Evolutionary conservation across 768 basidiomycete species (phyloP), one percentile per base, ranked within the genome.

Genomic region (Paxillus ammoniavirescens): DNA sequence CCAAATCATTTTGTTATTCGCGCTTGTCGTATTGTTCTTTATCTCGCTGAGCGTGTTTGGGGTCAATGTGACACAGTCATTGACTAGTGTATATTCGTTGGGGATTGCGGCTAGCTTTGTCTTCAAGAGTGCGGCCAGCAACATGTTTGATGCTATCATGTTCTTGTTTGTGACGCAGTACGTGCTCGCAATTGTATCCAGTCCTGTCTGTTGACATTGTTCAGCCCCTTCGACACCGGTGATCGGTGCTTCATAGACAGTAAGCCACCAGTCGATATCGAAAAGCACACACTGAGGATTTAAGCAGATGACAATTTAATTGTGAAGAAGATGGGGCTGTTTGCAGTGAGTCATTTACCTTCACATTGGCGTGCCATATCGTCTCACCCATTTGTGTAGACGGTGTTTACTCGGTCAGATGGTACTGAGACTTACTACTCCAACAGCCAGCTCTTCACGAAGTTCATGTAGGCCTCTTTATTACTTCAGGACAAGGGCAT

Each of bases 151-250:
- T 68, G 78, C 88, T 26, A 85, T 91, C 62, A 86, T 90, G 79
- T 88, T 92, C 66, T 67, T 90, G 57, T 91, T 91, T 64, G 88
- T 91, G 38, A 86, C 88, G 3, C 90, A 92, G 88, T 89, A 57
- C 59, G 87, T 74, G 26, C n/a, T 42, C 42, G 42, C 10, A 30
- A n/a, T 35, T 40, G 35, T 12, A 28, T 33, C 43, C n/a, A n/a
- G 31, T 44, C n/a, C n/a, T 41, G 17, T 37, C 13, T 43, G 51
- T 51, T 59, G 31, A 59, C 36, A 44, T 21, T 26, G 3, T 30
- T 23, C 21, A 89, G 87, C 65, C 88, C 88, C 4, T 91, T 84
- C 58, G 89, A 91, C 60, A 89, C 89, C 21, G 89, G 89, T 10
- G 90, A 91, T 70, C 80, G 90, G n/a, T 83, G 84, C 59, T 84